Percentiles rank a stretch among this genome's conserved stretches.
phyloP scores from a whole-genome alignment of 306 rosid genomes.

The Medicago arabica region DNA sequence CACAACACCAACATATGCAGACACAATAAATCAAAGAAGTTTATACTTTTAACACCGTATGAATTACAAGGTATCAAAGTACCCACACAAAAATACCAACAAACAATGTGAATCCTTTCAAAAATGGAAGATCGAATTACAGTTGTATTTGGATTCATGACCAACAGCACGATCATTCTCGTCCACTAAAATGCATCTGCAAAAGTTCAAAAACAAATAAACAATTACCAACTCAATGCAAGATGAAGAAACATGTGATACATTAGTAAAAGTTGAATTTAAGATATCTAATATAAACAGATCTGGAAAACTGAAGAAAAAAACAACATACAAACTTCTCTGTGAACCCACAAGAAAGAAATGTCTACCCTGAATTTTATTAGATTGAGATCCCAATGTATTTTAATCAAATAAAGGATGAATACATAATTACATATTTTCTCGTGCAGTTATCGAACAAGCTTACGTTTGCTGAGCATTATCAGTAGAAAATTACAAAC shows the following conservation, averaged over 20 bases:
- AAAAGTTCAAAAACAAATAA: conserved; percentile 38
- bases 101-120: conserved; percentile 18
- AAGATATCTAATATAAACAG: background rate
- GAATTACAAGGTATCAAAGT: conserved; percentile 16
- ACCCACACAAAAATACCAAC: too few relatives aligned
- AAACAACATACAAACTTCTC: background rate
- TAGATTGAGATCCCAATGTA: background rate
- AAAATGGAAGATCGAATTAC: conserved; percentile 57
- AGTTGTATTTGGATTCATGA: conserved; percentile 93
- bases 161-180: conserved; percentile 93
- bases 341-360: background rate
- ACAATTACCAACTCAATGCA: conserved; percentile 28
- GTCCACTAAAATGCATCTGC: conserved; percentile 96
- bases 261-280: conserved; percentile 7
- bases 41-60: background rate
- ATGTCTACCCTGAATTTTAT: background rate
- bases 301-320: background rate
- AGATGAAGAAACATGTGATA: conserved; percentile 30
- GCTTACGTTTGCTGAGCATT: background rate
- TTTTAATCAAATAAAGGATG: background rate
- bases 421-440: background rate
- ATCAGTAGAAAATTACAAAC: conserved; percentile 19
- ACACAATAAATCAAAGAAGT: background rate
- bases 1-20: conserved; percentile 10
- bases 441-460: background rate